A percentile compares a stretch with the other conserved stretches of the same genome.
Conservation (phyloP, 2,329 filamentous ascomycete species). For the Botryotinia narcissicola region DNA sequence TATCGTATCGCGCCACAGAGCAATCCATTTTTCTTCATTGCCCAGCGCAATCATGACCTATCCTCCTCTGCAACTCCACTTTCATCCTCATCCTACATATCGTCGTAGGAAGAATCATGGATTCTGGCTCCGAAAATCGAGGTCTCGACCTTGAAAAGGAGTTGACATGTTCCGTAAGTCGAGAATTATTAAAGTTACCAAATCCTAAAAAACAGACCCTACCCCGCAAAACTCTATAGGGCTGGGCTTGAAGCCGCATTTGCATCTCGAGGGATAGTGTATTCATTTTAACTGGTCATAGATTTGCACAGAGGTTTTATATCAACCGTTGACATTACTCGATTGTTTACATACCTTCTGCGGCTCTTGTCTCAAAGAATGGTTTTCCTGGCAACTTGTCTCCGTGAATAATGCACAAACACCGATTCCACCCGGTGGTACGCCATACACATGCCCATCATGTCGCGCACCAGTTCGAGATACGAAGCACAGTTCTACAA, state of each 20-base stretch:
- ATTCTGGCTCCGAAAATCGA: constrained; percentile 49
- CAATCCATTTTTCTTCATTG: constrained; percentile 19
- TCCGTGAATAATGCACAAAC: constrained; percentile 31
- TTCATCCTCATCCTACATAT: constrained; percentile 9
- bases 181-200: constrained; percentile 5
- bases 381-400: constrained; percentile 74
- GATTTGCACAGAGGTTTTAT: constrained; percentile 96
- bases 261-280: background rate
- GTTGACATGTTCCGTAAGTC: constrained; percentile 86
- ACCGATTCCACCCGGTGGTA: constrained; percentile 28
- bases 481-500: constrained; percentile 85
- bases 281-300: constrained; percentile 40
- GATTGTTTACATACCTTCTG: constrained; percentile 96
- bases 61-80: constrained; percentile 17
- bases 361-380: constrained; percentile 91
- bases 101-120: constrained; percentile 36
- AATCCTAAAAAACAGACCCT: constrained; percentile 15
- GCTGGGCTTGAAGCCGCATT: constrained; percentile 6
- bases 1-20: constrained; percentile 17
- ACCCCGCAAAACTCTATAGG: constrained; percentile 1
- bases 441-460: constrained; percentile 81
- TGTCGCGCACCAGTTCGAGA: constrained; percentile 84
- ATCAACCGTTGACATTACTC: constrained; percentile 85
- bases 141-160: constrained; percentile 82
- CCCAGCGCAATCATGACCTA: constrained; percentile 21